phyloP scores from a whole-genome alignment of 106 monocot genomes.

The Phalaenopsis equestris region DNA sequence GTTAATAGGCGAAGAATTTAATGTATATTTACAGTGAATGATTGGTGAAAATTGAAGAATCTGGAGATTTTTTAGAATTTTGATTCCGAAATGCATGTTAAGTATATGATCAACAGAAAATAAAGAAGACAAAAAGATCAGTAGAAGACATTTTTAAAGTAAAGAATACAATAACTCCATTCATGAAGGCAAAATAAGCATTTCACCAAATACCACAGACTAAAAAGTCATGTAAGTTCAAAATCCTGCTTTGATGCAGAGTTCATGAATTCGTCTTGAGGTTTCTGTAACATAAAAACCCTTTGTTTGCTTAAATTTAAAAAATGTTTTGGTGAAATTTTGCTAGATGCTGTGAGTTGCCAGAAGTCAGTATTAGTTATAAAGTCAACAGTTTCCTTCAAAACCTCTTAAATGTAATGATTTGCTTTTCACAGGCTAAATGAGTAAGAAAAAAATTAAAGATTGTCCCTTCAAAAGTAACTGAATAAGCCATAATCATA shows the following conservation, averaged over 20 bases:
- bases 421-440: background rate
- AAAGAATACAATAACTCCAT: background rate
- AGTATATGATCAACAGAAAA: too few relatives aligned
- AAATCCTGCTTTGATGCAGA: background rate
- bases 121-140: too few relatives aligned
- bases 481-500: background rate
- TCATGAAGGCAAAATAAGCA: background rate
- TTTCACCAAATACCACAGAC: background rate
- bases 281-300: background rate
- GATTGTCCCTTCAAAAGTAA: background rate
- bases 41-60: too few relatives aligned
- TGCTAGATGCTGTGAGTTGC: background rate
- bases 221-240: background rate
- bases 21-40: background rate
- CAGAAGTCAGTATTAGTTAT: background rate
- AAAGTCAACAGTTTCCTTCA: background rate
- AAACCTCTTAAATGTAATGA: background rate
- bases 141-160: too few relatives aligned
- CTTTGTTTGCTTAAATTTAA: background rate
- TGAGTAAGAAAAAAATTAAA: background rate
- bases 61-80: too few relatives aligned
- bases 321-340: background rate
- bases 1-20: background rate
- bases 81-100: too few relatives aligned
- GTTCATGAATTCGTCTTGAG: background rate